Conservation (phyloP, 805 yeast species). For the Starmerella etchellsii region DNA sequence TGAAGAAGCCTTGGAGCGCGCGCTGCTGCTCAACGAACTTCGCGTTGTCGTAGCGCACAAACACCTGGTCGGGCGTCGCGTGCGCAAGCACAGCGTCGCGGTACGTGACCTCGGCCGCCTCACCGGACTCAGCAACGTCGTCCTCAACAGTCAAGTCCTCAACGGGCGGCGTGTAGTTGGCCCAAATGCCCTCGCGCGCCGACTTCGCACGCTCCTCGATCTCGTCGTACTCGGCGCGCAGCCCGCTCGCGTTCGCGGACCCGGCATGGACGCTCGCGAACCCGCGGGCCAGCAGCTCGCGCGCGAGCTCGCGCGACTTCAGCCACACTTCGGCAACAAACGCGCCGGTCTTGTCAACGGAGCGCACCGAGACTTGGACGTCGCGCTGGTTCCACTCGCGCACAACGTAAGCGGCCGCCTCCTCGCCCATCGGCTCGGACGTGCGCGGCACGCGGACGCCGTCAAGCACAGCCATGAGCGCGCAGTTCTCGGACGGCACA, state of each 20-base stretch:
- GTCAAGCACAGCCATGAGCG: constrained; percentile 58
- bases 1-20: constrained; percentile 23
- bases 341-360: constrained; percentile 65
- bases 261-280: constrained; percentile 51
- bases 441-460: constrained; percentile 44
- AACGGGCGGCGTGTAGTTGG: constrained; percentile 28
- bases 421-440: constrained; percentile 30
- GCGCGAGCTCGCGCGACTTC: constrained; percentile 32
- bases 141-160: too few relatives aligned
- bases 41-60: constrained; percentile 20
- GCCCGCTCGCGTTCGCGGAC: constrained; percentile 47
- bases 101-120: constrained; percentile 20
- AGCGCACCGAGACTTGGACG: constrained; percentile 54
- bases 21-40: constrained; percentile 17
- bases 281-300: constrained; percentile 47
- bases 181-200: constrained; percentile 55
- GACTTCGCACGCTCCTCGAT: constrained; percentile 53
- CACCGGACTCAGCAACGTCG: constrained; percentile 28
- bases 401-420: constrained; percentile 41
- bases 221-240: constrained; percentile 39
- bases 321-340: constrained; percentile 60
- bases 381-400: constrained; percentile 56
- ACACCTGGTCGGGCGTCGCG: constrained; percentile 20
- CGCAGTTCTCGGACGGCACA: constrained; percentile 59
- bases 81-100: constrained; percentile 28